These are phyloP conservation scores for Phoenix dactylifera DNA, from an alignment of 176 grass and related monocot genomes.

Conservation along the genomic window DNA sequence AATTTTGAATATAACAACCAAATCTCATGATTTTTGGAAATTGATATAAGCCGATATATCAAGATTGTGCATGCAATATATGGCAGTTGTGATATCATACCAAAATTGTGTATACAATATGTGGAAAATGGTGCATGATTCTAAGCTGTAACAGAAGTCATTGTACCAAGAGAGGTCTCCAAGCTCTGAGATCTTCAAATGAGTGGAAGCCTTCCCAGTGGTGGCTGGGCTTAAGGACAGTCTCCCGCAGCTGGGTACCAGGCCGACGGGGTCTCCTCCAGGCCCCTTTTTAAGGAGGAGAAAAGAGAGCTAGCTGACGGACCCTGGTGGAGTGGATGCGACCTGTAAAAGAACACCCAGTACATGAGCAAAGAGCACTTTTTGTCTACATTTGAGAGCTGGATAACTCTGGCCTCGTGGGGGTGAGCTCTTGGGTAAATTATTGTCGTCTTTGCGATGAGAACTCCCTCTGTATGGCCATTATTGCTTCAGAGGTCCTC, in stretches of 20 bases:
- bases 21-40: too few species aligned
- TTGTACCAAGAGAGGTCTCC: slow-evolving; percentile 22
- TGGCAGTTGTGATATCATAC: too few species aligned
- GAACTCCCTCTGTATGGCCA: slow-evolving; percentile 1
- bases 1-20: too few species aligned
- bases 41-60: too few species aligned
- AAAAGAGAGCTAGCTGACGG: slow-evolving; percentile 4
- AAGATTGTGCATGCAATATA: too few species aligned
- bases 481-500: slow-evolving; percentile 7
- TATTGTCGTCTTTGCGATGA: slow-evolving; percentile 7
- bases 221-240: neutral
- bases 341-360: slow-evolving; percentile 30
- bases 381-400: slow-evolving; percentile 22
- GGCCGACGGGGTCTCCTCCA: slow-evolving; percentile 9
- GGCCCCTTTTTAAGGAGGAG: slow-evolving; percentile 21
- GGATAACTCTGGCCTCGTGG: slow-evolving; percentile 5
- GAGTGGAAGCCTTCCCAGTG: slow-evolving; percentile 4
- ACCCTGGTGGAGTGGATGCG: neutral
- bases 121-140: too few species aligned
- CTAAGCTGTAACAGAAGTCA: slow-evolving; percentile 2
- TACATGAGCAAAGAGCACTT: slow-evolving; percentile 23
- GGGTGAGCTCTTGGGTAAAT: slow-evolving; percentile 8
- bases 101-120: too few species aligned
- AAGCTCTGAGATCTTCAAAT: slow-evolving; percentile 11
- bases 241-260: slow-evolving; percentile 27